Evolutionary conservation across 148 eudicot genomes (phyloP).

Genomic region (Spergularia marina): DNA sequence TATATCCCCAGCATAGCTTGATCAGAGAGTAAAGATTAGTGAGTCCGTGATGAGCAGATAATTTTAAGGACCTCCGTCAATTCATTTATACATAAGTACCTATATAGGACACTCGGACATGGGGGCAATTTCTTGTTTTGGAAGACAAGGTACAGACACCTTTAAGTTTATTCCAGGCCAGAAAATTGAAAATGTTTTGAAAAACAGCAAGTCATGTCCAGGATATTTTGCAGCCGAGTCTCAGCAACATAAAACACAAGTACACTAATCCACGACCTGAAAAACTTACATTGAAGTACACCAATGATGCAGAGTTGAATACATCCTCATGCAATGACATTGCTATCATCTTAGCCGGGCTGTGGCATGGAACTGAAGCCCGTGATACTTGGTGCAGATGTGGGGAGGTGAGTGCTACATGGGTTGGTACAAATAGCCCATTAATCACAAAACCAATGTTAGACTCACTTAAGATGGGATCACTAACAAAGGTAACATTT

Average conservation of each 20-base stretch:
- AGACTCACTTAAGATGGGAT: slow-evolving; percentile 49
- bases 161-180: neutral
- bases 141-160: neutral
- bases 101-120: neutral
- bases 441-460: slow-evolving; percentile 49
- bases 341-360: slow-evolving; percentile 57
- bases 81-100: neutral
- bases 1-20: neutral
- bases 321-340: slow-evolving; percentile 83
- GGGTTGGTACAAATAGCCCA: slow-evolving; percentile 53
- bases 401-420: slow-evolving; percentile 26
- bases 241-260: neutral
- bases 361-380: slow-evolving; percentile 33
- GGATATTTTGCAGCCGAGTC: neutral
- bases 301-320: slow-evolving; percentile 59
- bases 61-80: neutral
- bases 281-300: slow-evolving; percentile 67
- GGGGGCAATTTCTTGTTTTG: neutral
- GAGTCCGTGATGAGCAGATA: neutral
- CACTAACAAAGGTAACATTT: slow-evolving; percentile 63
- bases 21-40: neutral
- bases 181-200: neutral
- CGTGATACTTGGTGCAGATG: slow-evolving; percentile 23
- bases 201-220: neutral
- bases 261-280: slow-evolving; percentile 9